A percentile compares a stretch with the other conserved stretches of the same genome.
These are phyloP conservation scores for Rhytidiadelphus loreus DNA, from an alignment of 225 moss, liverwort and hornwort species.

Conservation along the genomic window DNA sequence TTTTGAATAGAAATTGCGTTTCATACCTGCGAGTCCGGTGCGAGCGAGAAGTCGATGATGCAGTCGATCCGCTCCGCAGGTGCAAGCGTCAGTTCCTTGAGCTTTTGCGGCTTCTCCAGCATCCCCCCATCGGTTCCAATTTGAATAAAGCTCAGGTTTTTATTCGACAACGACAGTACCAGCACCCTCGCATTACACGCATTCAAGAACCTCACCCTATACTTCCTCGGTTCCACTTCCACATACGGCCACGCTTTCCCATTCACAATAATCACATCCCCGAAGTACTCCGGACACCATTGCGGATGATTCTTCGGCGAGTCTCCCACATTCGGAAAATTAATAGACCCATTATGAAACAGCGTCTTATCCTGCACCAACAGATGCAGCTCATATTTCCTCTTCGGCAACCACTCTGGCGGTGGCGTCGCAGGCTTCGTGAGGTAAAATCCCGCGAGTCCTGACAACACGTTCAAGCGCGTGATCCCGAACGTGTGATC, in stretches of 20 bases:
- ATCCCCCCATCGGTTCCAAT: too few species aligned
- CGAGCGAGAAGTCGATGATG: too few species aligned
- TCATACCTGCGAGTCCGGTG: background rate
- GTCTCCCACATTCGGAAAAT: conserved; percentile 50
- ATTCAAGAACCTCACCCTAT: conserved; percentile 49
- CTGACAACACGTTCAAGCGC: conserved; percentile 42
- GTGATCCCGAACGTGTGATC: conserved; percentile 66
- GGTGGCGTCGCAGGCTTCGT: background rate
- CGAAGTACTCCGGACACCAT: conserved; percentile 66
- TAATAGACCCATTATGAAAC: conserved; percentile 37
- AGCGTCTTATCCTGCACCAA: conserved; percentile 31
- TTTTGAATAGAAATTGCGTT: background rate
- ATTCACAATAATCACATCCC: conserved; percentile 46
- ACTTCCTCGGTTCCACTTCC: conserved; percentile 14
- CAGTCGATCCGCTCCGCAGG: too few species aligned
- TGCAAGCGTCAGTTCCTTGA: too few species aligned
- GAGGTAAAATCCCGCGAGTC: conserved; percentile 38
- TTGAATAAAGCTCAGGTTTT: too few species aligned
- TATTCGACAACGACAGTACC: too few species aligned
- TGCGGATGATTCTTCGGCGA: conserved; percentile 14
- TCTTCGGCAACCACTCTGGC: conserved; percentile 10
- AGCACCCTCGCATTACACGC: too few species aligned
- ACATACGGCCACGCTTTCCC: conserved; percentile 54
- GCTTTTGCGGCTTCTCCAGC: too few species aligned
- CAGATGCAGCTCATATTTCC: conserved; percentile 4